Evolutionary conservation across 106 monocot species (phyloP).

Genomic region (Dendrobium officinale): DNA sequence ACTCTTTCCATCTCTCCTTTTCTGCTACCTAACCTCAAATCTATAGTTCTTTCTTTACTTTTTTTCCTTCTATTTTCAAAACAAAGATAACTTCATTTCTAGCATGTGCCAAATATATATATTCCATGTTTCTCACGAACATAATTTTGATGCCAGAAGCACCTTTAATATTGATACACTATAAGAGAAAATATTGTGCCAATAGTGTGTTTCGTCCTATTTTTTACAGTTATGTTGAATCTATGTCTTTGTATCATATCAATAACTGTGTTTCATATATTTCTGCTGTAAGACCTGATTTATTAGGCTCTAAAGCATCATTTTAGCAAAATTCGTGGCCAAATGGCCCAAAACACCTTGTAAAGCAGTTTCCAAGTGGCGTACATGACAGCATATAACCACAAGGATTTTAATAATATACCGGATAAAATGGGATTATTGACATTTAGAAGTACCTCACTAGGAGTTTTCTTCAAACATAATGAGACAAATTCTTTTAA

Average conservation of each 20-base stretch:
- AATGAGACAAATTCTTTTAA: slow-evolving; percentile 95
- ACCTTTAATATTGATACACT: not conserved
- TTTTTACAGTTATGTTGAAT: not conserved
- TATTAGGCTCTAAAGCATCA: not conserved
- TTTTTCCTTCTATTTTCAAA: not conserved
- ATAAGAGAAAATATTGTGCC: not conserved
- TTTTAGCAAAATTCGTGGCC: not conserved
- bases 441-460: slow-evolving; percentile 53
- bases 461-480: slow-evolving; percentile 76
- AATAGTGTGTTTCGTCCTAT: not conserved
- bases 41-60: not conserved
- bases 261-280: not conserved
- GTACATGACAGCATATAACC: not conserved
- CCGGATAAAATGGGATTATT: not conserved
- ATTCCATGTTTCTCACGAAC: not conserved
- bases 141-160: not conserved
- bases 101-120: not conserved
- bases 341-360: not conserved
- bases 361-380: not conserved
- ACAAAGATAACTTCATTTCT: not conserved
- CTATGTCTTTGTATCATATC: not conserved
- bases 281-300: not conserved
- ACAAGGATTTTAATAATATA: not conserved
- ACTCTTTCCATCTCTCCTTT: not conserved
- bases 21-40: not conserved